Percentiles rank a stretch among this genome's conserved stretches.
phyloP scores from a whole-genome alignment of 495 filamentous ascomycete genomes.

The Neurospora cerealis region DNA sequence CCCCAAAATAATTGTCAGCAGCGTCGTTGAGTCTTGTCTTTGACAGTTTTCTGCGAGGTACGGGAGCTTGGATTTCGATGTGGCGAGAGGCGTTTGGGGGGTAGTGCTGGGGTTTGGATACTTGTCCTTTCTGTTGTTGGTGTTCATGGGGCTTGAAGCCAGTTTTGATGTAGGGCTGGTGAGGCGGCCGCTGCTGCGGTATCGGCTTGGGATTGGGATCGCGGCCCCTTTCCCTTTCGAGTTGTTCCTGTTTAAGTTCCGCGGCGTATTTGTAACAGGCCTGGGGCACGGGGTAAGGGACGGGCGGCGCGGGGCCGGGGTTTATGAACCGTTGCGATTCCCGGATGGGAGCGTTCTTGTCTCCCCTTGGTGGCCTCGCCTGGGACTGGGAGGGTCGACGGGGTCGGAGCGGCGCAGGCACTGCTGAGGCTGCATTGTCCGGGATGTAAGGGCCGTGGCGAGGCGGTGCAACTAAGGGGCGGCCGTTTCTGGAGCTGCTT shows the following conservation, averaged over 20 bases:
- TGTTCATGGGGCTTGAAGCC: neutral
- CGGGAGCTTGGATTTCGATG: neutral
- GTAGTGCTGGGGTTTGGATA: neutral
- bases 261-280: neutral
- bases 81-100: neutral
- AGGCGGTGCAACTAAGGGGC: neutral
- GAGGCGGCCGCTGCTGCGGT: neutral
- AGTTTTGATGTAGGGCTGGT: neutral
- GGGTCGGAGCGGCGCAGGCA: neutral
- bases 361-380: neutral
- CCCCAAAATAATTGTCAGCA: neutral
- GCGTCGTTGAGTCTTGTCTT: neutral
- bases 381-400: neutral
- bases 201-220: neutral
- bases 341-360: neutral
- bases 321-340: neutral
- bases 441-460: neutral
- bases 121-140: neutral
- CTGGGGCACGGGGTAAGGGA: neutral
- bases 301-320: neutral
- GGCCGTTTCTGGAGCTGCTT: neutral
- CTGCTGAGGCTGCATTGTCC: neutral
- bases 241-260: neutral
- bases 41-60: neutral
- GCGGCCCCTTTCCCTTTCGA: neutral